phyloP scores from a whole-genome alignment of 805 yeast species.

The Wickerhamomyces tratensis region DNA sequence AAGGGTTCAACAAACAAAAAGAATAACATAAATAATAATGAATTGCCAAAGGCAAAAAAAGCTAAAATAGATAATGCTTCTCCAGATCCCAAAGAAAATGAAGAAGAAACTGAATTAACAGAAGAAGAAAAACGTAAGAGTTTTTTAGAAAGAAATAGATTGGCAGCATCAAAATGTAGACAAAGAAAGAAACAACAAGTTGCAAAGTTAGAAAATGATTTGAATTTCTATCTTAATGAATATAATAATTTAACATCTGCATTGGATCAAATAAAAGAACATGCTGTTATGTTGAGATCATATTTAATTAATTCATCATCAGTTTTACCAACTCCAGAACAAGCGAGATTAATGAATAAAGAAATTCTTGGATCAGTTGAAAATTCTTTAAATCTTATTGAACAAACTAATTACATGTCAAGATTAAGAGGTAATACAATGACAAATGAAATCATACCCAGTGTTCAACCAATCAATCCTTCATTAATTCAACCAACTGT shows the following conservation, averaged over 20 bases:
- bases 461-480: slow-evolving; percentile 21
- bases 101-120: slow-evolving; percentile 30
- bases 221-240: slow-evolving; percentile 58
- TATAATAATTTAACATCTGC: slow-evolving; percentile 57
- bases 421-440: slow-evolving; percentile 19
- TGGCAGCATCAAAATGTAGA: slow-evolving; percentile 94
- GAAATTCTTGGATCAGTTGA: slow-evolving; percentile 36
- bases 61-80: background rate
- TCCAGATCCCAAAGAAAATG: background rate
- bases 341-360: slow-evolving; percentile 10
- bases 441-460: slow-evolving; percentile 12
- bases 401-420: slow-evolving; percentile 16
- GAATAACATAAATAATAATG: background rate
- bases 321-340: background rate
- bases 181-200: slow-evolving; percentile 88
- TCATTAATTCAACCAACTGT: slow-evolving; percentile 8
- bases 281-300: slow-evolving; percentile 38
- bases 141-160: slow-evolving; percentile 81
- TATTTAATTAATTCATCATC: slow-evolving; percentile 22
- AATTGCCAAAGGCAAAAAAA: slow-evolving; percentile 3
- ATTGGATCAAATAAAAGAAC: slow-evolving; percentile 48
- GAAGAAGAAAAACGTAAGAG: slow-evolving; percentile 70
- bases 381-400: slow-evolving; percentile 7
- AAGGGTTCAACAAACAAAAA: slow-evolving; percentile 1
- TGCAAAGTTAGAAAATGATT: slow-evolving; percentile 72